Evolutionary conservation across 2,329 filamentous ascomycete species (phyloP).

Genomic region (Tolypocladium pustulatum): DNA sequence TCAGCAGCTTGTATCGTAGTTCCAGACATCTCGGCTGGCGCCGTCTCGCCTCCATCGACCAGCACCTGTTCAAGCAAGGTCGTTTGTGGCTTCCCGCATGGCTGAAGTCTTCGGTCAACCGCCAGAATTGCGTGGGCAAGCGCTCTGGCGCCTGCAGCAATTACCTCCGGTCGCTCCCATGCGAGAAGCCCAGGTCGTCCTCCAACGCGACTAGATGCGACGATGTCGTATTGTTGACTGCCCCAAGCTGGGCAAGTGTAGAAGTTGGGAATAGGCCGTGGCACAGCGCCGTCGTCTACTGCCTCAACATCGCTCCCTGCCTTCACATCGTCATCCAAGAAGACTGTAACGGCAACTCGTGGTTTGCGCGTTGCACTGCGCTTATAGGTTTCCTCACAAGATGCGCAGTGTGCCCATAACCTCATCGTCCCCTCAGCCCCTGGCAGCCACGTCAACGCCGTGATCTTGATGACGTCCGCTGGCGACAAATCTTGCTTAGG

Average conservation of each 20-base stretch:
- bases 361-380: constrained; percentile 19
- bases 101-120: constrained; percentile 25
- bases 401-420: constrained; percentile 39
- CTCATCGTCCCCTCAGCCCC: constrained; percentile 51
- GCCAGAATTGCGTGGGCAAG: constrained; percentile 28
- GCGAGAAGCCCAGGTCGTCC: constrained; percentile 34
- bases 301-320: neutral
- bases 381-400: constrained; percentile 16
- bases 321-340: constrained; percentile 23
- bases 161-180: constrained; percentile 37
- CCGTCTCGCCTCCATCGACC: constrained; percentile 8
- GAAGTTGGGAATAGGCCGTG: constrained; percentile 11
- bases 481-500: constrained; percentile 31
- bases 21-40: constrained; percentile 9
- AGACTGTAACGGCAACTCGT: constrained; percentile 36
- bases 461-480: constrained; percentile 48
- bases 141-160: constrained; percentile 28
- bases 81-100: constrained; percentile 11
- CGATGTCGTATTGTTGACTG: constrained; percentile 29
- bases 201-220: constrained; percentile 26
- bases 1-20: constrained; percentile 1
- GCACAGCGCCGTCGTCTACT: constrained; percentile 6
- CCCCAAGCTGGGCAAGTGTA: constrained; percentile 42
- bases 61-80: constrained; percentile 24
- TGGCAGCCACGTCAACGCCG: constrained; percentile 55